These are phyloP conservation scores for Fagus sylvatica DNA, from an alignment of 306 rosid genomes.

Conservation along the genomic window DNA sequence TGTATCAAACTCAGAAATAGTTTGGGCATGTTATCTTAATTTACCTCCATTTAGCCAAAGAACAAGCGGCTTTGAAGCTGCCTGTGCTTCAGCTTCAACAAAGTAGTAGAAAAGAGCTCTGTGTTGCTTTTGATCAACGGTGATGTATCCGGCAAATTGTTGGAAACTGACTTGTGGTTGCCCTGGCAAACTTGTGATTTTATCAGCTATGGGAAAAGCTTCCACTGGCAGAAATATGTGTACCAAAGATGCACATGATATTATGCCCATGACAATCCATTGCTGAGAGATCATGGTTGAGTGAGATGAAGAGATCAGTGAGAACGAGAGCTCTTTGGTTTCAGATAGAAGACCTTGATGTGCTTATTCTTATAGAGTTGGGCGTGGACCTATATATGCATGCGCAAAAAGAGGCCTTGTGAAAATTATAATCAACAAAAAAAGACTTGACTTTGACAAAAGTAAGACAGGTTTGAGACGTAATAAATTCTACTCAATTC, in stretches of 20 bases:
- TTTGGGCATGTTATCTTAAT: background rate
- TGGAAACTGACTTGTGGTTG: slow-evolving; percentile 37
- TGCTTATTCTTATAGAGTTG: too few relatives aligned
- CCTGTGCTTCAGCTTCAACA: slow-evolving; percentile 32
- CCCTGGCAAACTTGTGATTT: slow-evolving; percentile 26
- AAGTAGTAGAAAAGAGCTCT: slow-evolving; percentile 46
- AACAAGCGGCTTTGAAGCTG: slow-evolving; percentile 42
- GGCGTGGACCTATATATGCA: too few relatives aligned
- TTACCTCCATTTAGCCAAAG: slow-evolving; percentile 51
- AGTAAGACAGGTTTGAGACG: too few relatives aligned
- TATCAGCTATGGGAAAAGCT: slow-evolving; percentile 25
- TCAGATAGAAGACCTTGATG: too few relatives aligned
- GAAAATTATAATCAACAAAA: too few relatives aligned
- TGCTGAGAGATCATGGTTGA: slow-evolving; percentile 8
- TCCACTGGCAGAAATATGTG: background rate
- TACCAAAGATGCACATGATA: background rate
- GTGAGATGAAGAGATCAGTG: background rate
- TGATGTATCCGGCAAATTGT: slow-evolving; percentile 40
- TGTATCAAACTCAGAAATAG: background rate
- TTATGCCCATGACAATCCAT: slow-evolving; percentile 1
- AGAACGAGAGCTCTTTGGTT: too few relatives aligned
- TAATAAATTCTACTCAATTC: too few relatives aligned
- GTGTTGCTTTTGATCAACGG: slow-evolving; percentile 25
- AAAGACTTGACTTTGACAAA: too few relatives aligned
- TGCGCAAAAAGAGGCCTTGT: too few relatives aligned